Percentiles rank a stretch among this genome's conserved stretches.
These are phyloP conservation scores for Cydonia oblonga DNA, from an alignment of 331 rosid species.

Conservation along the genomic window DNA sequence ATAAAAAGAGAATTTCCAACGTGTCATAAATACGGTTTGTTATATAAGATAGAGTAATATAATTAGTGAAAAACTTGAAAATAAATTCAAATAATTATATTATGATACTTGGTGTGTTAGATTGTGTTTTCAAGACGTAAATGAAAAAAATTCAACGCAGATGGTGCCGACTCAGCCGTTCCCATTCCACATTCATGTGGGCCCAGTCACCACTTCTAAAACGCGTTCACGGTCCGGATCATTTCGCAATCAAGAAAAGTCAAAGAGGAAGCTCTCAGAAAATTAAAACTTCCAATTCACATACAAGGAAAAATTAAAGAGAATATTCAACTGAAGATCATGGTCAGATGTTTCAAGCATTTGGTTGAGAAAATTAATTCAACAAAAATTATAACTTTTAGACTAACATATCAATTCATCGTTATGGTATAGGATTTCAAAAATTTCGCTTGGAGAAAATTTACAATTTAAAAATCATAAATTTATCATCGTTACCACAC, in stretches of 20 bases:
- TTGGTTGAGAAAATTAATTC: too few species aligned
- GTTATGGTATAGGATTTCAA: too few species aligned
- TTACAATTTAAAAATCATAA: too few species aligned
- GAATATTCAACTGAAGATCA: background rate
- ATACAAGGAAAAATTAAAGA: background rate
- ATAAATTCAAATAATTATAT: too few species aligned
- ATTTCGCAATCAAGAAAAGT: background rate
- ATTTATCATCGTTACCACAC: too few species aligned
- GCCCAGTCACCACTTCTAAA: background rate
- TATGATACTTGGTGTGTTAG: rapidly evolving
- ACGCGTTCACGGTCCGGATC: background rate
- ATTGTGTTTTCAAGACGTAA: rapidly evolving
- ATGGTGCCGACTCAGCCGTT: background rate
- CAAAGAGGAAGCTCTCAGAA: background rate
- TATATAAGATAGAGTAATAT: too few species aligned
- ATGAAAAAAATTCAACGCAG: background rate
- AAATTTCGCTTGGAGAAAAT: too few species aligned
- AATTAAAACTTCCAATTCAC: background rate
- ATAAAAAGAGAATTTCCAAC: too few species aligned
- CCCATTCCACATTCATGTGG: background rate
- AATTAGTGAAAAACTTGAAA: too few species aligned
- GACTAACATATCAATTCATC: too few species aligned
- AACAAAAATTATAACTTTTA: too few species aligned
- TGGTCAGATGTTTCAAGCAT: too few species aligned
- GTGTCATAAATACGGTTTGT: rapidly evolving